These are phyloP conservation scores for Quercus dentata DNA, from an alignment of 306 rosid genomes.

Conservation along the genomic window DNA sequence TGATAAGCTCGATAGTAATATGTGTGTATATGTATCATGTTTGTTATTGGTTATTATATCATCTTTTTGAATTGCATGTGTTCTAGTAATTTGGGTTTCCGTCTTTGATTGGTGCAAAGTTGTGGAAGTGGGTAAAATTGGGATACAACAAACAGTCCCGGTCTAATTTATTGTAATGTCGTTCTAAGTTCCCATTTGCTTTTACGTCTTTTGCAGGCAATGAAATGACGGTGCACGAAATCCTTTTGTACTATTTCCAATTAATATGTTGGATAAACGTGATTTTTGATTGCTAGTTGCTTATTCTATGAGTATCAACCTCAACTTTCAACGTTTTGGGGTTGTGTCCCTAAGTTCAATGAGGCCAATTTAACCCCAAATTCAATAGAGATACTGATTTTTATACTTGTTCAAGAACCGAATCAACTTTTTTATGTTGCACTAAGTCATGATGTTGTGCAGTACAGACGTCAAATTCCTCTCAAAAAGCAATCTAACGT, in stretches of 20 bases:
- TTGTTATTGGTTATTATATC: neutral
- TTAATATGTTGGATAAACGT: neutral
- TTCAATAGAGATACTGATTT: neutral
- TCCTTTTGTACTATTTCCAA: too few relatives aligned
- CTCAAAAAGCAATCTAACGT: neutral
- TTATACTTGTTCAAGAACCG: neutral
- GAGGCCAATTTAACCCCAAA: neutral
- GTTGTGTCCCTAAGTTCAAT: neutral
- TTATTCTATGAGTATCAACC: neutral
- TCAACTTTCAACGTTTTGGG: neutral
- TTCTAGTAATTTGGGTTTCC: neutral
- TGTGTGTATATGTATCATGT: neutral
- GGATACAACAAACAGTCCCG: neutral
- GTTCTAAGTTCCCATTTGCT: neutral
- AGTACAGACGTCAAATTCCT: neutral
- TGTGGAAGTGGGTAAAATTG: neutral
- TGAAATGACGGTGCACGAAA: too few relatives aligned
- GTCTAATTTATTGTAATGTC: neutral
- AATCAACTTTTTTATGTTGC: neutral
- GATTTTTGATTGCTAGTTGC: constrained; percentile 1
- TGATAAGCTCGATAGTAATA: neutral
- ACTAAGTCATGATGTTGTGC: neutral
- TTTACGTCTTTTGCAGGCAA: neutral
- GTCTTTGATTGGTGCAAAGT: neutral
- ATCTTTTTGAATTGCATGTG: neutral